Conservation (phyloP, 2,329 filamentous ascomycete species). For the Chaetomium strumarium region DNA sequence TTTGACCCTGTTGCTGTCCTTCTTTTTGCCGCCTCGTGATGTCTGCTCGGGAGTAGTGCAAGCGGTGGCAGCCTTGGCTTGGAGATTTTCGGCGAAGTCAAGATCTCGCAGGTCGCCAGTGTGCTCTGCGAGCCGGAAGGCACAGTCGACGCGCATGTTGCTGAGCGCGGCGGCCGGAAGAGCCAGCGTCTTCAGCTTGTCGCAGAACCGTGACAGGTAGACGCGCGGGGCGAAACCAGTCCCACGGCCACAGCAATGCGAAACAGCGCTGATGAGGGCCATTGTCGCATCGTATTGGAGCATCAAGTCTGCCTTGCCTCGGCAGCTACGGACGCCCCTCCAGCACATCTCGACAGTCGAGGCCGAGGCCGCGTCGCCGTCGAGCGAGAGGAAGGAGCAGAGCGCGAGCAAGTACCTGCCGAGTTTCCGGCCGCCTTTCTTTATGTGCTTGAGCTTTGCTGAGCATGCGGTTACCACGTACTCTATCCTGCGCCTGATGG, state of each 20-base stretch:
- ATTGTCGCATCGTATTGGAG: constrained; percentile 32
- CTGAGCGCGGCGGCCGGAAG: constrained; percentile 31
- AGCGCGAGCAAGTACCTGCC: constrained; percentile 22
- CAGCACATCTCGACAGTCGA: constrained; percentile 13
- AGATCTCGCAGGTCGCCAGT: constrained; percentile 49
- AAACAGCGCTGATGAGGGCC: constrained; percentile 39
- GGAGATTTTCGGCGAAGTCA: constrained; percentile 46
- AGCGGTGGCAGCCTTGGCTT: not conserved
- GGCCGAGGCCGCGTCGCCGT: not conserved
- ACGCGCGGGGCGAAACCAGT: constrained; percentile 32
- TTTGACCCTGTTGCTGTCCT: not conserved
- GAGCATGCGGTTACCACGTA: constrained; percentile 30
- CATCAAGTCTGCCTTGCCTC: constrained; percentile 9
- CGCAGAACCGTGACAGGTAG: constrained; percentile 37
- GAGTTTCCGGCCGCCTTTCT: constrained; percentile 17
- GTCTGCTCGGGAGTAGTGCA: not conserved
- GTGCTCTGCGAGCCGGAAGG: constrained; percentile 46
- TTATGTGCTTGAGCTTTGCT: constrained; percentile 20
- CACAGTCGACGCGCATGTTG: constrained; percentile 40
- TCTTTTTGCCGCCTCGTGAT: not conserved
- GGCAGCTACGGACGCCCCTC: constrained; percentile 10
- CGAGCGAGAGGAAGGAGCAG: constrained; percentile 19
- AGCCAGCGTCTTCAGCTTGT: constrained; percentile 33
- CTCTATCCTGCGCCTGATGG: constrained; percentile 19
- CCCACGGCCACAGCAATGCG: constrained; percentile 42